phyloP scores from a whole-genome alignment of 345 rosid species.

The Ceriops decandra region DNA sequence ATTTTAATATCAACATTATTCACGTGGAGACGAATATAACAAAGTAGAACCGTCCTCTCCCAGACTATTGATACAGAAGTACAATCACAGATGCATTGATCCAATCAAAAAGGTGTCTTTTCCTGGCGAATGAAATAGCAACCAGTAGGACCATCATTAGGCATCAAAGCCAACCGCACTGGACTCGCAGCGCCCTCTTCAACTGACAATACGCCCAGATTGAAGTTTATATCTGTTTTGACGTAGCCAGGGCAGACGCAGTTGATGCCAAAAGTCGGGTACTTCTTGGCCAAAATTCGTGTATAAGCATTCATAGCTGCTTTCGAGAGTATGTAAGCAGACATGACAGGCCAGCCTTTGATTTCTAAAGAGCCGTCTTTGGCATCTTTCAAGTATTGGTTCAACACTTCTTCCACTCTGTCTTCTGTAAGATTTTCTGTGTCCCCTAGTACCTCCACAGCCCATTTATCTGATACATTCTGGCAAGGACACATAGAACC shows the following conservation, averaged over 20 bases:
- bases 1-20: too few species aligned
- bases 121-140: slow-evolving; percentile 5
- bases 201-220: background rate
- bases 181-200: slow-evolving; percentile 23
- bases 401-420: slow-evolving; percentile 27
- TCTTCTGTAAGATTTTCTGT: slow-evolving; percentile 31
- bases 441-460: slow-evolving; percentile 18
- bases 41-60: too few species aligned
- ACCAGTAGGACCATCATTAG: slow-evolving; percentile 20
- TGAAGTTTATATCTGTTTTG: slow-evolving; percentile 25
- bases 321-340: slow-evolving; percentile 28
- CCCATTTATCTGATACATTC: slow-evolving; percentile 28
- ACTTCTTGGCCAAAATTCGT: slow-evolving; percentile 20
- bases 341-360: slow-evolving; percentile 25
- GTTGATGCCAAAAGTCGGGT: slow-evolving; percentile 21
- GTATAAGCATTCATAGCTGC: slow-evolving; percentile 33
- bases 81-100: background rate
- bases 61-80: background rate
- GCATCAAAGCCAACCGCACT: slow-evolving; percentile 15
- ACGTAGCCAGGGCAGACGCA: slow-evolving; percentile 32
- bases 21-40: too few species aligned
- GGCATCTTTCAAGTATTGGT: slow-evolving; percentile 22
- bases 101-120: slow-evolving; percentile 7
- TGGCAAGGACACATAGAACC: slow-evolving; percentile 2
- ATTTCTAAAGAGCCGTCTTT: slow-evolving; percentile 21